Conservation (phyloP, 768 basidiomycete species). For the Leucosporidium scottii region DNA sequence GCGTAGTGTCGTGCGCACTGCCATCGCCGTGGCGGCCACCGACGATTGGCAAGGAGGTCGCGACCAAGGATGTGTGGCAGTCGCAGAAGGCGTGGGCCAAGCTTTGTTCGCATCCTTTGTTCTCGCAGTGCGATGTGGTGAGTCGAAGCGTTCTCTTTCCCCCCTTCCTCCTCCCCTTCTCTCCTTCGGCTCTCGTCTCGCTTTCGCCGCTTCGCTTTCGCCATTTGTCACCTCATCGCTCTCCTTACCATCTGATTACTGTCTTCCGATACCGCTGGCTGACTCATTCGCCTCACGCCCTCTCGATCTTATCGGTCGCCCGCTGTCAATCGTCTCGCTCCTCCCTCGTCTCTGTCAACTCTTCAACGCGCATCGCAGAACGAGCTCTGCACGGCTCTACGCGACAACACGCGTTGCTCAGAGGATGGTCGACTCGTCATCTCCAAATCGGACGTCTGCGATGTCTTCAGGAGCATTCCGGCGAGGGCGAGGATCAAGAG, state of each 20-base stretch:
- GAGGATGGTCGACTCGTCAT: slow-evolving; percentile 29
- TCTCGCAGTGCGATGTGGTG: slow-evolving; percentile 20
- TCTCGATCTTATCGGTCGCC: too few species aligned
- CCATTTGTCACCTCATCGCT: too few species aligned
- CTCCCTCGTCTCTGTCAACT: too few species aligned
- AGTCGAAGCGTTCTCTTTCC: neutral
- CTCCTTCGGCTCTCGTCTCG: too few species aligned
- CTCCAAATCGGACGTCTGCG: slow-evolving; percentile 27
- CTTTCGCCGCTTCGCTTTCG: too few species aligned
- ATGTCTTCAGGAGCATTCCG: slow-evolving; percentile 25
- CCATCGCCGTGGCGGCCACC: slow-evolving; percentile 33
- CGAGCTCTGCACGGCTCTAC: slow-evolving; percentile 28
- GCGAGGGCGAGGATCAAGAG: slow-evolving; percentile 10
- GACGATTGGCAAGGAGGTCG: slow-evolving; percentile 2
- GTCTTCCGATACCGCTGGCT: too few species aligned
- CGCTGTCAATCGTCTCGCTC: too few species aligned
- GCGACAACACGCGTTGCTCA: slow-evolving; percentile 27
- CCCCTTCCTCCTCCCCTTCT: too few species aligned
- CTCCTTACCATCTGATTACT: too few species aligned
- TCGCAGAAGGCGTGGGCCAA: slow-evolving; percentile 32
- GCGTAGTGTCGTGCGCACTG: slow-evolving; percentile 9
- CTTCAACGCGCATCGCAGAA: slow-evolving; percentile 13
- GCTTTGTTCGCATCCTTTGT: slow-evolving; percentile 27
- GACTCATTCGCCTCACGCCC: too few species aligned
- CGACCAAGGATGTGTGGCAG: slow-evolving; percentile 21